Evolutionary conservation across 495 filamentous ascomycete genomes (phyloP), one percentile per base, ranked within the genome.

Genomic region (Hypoxylon trugodes): DNA sequence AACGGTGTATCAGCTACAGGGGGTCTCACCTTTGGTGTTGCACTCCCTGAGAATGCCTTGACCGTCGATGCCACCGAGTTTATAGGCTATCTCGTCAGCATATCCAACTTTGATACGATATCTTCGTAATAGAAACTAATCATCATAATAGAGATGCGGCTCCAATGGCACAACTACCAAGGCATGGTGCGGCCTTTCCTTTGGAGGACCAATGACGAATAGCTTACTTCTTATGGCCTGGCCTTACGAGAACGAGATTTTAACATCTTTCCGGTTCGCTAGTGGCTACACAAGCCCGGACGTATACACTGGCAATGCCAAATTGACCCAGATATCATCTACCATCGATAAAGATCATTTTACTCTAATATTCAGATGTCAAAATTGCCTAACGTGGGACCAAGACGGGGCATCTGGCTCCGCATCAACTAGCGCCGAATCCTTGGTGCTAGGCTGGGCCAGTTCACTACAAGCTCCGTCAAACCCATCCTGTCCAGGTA

Each of bases 331-430:
- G 46, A 81, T 89, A 51, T 82, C 79, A n/a, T 76, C 79, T n/a
- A 79, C 68, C 42, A 71, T 86, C 55, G 87, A 82, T 65, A 70
- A 77, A 38, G 76, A 74, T 33, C 60, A 77, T 65, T 90, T 81
- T 68, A 80, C 81, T 47, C 69, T 87, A 15, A 79, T 87, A 24
- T 89, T 86, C 72, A 78, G 83, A 18, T 90, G 87, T 76, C 74
- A 85, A 65, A 77, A 82, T 69, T 90, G 88, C 73, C 77, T 85
- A 32, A 72, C 73, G 2, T 89, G 86, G 84, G 73, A 80, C 16
- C 78, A 84, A 13, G 77, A 76, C 30, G 77, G 79, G 12, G 75
- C 76, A 21, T 67, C 77, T 6, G 78, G 74, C 19, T 72, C 70
- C 24, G 76, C 65, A 1, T 68, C 70, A 7, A 79, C 78, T 22